A percentile compares a stretch with the other conserved stretches of the same genome.
These are phyloP conservation scores for Sporisorium exsertum DNA, from an alignment of 1,284 basidiomycete genomes.

Conservation along the genomic window DNA sequence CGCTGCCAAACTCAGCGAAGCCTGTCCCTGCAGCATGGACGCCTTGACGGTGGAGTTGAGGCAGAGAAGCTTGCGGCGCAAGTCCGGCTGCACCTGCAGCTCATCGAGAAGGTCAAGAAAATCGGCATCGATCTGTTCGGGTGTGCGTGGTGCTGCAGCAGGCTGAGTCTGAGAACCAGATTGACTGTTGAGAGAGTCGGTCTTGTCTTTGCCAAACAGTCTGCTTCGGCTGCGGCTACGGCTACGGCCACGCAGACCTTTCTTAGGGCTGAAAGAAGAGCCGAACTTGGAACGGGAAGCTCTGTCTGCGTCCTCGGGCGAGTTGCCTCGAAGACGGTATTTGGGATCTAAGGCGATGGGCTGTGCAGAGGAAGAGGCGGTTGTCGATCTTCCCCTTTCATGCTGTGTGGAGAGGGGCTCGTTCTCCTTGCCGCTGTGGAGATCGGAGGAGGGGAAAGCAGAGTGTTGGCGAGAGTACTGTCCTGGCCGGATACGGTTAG, in stretches of 20 bases:
- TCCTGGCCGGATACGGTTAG: slow-evolving; percentile 39
- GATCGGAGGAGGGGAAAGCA: slow-evolving; percentile 8
- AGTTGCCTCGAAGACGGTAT: slow-evolving; percentile 49
- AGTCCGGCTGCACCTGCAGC: slow-evolving; percentile 78
- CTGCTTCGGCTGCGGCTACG: slow-evolving; percentile 41
- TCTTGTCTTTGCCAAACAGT: slow-evolving; percentile 43
- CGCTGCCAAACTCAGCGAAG: slow-evolving; percentile 74
- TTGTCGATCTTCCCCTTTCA: slow-evolving; percentile 8
- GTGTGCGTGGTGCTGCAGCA: slow-evolving; percentile 20
- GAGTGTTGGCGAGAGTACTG: slow-evolving; percentile 46
- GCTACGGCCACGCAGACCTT: slow-evolving; percentile 34
- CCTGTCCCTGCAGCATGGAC: slow-evolving; percentile 87
- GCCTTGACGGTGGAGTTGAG: slow-evolving; percentile 86
- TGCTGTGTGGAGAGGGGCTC: slow-evolving; percentile 21
- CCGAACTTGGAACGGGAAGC: slow-evolving; percentile 22
- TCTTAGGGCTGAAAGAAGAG: slow-evolving; percentile 45
- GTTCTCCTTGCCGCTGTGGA: slow-evolving; percentile 42
- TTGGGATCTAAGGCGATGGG: slow-evolving; percentile 39
- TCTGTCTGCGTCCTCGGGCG: slow-evolving; percentile 30
- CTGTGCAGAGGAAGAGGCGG: slow-evolving; percentile 8
- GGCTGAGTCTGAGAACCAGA: slow-evolving; percentile 3
- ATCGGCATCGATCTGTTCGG: slow-evolving; percentile 55
- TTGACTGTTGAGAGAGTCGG: slow-evolving; percentile 32
- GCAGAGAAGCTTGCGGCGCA: slow-evolving; percentile 80
- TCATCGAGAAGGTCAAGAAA: slow-evolving; percentile 55